phyloP scores from a whole-genome alignment of 768 basidiomycete species.

The Trametes elegans region DNA sequence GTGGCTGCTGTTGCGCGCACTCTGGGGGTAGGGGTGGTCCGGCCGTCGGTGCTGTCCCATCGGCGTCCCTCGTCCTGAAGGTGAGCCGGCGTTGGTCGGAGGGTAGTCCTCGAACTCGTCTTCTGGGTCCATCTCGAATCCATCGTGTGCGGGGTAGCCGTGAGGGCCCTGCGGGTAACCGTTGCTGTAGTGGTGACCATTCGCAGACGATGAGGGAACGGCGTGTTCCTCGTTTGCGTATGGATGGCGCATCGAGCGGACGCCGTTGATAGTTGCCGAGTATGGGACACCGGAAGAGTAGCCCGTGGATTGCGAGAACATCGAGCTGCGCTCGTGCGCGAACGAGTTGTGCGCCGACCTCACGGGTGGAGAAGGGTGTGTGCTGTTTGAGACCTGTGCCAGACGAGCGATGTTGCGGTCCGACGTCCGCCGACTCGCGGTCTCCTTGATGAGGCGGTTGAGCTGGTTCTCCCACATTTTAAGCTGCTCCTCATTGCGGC shows the following conservation, averaged over 20 bases:
- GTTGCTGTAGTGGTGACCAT: slow-evolving; percentile 15
- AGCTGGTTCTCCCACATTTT: slow-evolving; percentile 90
- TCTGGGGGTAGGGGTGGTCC: slow-evolving; percentile 21
- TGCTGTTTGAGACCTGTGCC: slow-evolving; percentile 43
- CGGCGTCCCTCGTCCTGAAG: slow-evolving; percentile 77
- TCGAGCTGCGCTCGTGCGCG: slow-evolving; percentile 21
- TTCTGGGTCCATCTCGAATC: slow-evolving; percentile 71
- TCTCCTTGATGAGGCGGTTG: slow-evolving; percentile 80
- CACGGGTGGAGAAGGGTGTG: slow-evolving; percentile 38
- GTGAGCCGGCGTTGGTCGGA: slow-evolving; percentile 38
- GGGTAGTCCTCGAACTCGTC: slow-evolving; percentile 81
- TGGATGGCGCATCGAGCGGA: slow-evolving; percentile 24
- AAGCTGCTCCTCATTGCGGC: slow-evolving; percentile 89
- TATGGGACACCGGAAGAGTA: slow-evolving; percentile 23
- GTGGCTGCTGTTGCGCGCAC: slow-evolving; percentile 15
- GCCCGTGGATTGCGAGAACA: slow-evolving; percentile 25
- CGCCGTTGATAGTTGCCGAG: slow-evolving; percentile 15
- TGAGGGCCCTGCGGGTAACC: slow-evolving; percentile 43
- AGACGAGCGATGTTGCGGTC: slow-evolving; percentile 62
- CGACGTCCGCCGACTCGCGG: slow-evolving; percentile 64
- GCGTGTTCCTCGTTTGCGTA: slow-evolving; percentile 26
- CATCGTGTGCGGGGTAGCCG: slow-evolving; percentile 61
- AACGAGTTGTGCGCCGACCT: slow-evolving; percentile 30
- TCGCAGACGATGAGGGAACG: slow-evolving; percentile 11
- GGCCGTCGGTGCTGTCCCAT: slow-evolving; percentile 50